Percentiles rank a stretch among this genome's conserved stretches.
phyloP scores from a whole-genome alignment of 2,329 filamentous ascomycete species.

The Curvularia eragrostidis region DNA sequence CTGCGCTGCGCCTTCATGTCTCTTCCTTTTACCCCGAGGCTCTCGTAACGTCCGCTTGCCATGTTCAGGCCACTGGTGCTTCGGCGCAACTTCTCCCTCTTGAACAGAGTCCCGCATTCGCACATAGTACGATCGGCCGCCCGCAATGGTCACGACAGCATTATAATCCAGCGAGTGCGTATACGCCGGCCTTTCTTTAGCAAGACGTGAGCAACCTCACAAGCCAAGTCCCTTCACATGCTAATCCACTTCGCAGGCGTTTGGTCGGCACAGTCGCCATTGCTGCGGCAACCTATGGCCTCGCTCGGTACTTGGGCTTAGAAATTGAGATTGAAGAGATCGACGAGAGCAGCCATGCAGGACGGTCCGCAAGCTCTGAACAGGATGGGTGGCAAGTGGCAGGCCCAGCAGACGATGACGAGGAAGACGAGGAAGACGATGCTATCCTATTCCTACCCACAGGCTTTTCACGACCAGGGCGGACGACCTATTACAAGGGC shows the following conservation, averaged over 20 bases:
- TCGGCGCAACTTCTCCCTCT: constrained; percentile 49
- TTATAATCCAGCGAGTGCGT: constrained; percentile 51
- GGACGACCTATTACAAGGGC: constrained; percentile 55
- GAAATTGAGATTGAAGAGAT: constrained; percentile 34
- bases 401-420: constrained; percentile 32
- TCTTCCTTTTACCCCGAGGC: constrained; percentile 13
- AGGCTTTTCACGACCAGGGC: constrained; percentile 52
- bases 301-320: constrained; percentile 33
- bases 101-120: constrained; percentile 33
- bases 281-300: constrained; percentile 26
- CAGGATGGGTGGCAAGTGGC: constrained; percentile 26
- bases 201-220: constrained; percentile 36
- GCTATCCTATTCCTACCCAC: constrained; percentile 57
- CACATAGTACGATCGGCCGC: constrained; percentile 35
- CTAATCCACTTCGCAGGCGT: constrained; percentile 30
- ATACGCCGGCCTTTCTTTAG: constrained; percentile 49
- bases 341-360: constrained; percentile 13
- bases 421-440: constrained; percentile 42
- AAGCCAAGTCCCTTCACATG: constrained; percentile 3
- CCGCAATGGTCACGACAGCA: constrained; percentile 40
- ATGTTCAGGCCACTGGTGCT: constrained; percentile 50
- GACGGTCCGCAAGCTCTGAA: constrained; percentile 10
- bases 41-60: constrained; percentile 29
- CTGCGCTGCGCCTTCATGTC: constrained; percentile 28
- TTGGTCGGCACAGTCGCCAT: constrained; percentile 33